These are phyloP conservation scores for Bruguiera sexangula DNA, from an alignment of 345 rosid species.

Conservation along the genomic window DNA sequence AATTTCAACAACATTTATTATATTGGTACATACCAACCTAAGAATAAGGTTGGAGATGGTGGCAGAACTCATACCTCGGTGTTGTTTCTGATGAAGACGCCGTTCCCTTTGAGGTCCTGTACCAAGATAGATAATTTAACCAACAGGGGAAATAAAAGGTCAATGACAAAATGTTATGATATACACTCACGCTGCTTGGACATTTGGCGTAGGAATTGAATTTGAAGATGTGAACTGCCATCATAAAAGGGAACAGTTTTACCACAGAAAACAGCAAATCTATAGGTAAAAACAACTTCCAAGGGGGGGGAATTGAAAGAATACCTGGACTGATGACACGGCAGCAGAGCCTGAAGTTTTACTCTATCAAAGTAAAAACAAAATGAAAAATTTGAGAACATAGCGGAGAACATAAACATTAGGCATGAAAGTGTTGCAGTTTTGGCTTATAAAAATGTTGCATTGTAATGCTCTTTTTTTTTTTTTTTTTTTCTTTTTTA, in stretches of 20 bases:
- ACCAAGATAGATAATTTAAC: slow-evolving; percentile 1
- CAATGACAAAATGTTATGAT: slow-evolving; percentile 2
- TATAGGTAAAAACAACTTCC: background rate
- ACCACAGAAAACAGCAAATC: slow-evolving; percentile 3
- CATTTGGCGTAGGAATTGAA: slow-evolving; percentile 35
- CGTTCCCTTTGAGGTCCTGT: slow-evolving; percentile 30
- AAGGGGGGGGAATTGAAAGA: slow-evolving; percentile 5
- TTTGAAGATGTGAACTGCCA: slow-evolving; percentile 54
- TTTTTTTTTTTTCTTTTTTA: too few species aligned
- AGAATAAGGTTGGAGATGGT: slow-evolving; percentile 1
- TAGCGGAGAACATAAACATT: background rate
- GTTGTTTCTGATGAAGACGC: slow-evolving; percentile 36
- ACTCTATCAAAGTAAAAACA: slow-evolving; percentile 44
- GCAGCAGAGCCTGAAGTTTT: slow-evolving; percentile 55
- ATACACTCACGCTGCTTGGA: slow-evolving; percentile 54
- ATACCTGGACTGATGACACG: slow-evolving; percentile 60
- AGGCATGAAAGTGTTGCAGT: background rate
- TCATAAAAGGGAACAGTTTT: slow-evolving; percentile 11
- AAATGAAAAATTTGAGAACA: background rate
- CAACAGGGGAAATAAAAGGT: slow-evolving; percentile 4
- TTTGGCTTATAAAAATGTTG: too few species aligned
- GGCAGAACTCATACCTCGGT: slow-evolving; percentile 34
- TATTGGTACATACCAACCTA: background rate
- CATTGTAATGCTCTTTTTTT: too few species aligned
- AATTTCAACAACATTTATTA: background rate